These are phyloP conservation scores for Diutina rugosa DNA, from an alignment of 1,139 yeast species.

Conservation along the genomic window DNA sequence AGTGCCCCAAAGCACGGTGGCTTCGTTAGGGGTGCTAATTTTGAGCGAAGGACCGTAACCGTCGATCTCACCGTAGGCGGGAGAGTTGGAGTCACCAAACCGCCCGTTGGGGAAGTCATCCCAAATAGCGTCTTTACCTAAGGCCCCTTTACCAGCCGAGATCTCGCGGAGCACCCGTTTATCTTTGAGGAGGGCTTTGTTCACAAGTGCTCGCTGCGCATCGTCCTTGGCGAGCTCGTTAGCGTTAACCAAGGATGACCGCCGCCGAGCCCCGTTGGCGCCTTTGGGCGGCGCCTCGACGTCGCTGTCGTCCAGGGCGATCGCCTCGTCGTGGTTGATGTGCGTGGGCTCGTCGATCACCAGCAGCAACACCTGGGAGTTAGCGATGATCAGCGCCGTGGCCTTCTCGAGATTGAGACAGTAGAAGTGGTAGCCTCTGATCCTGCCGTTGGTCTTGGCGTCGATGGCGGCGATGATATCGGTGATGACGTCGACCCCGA, in stretches of 20 bases:
- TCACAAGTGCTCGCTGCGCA: constrained; percentile 13
- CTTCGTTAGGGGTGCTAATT: constrained; percentile 51
- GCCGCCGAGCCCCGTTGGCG: constrained; percentile 16
- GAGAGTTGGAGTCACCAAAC: constrained; percentile 94
- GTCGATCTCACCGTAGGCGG: constrained; percentile 95
- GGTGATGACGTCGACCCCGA: constrained; percentile 66
- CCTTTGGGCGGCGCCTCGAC: constrained; percentile 6
- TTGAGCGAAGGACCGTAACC: constrained; percentile 93
- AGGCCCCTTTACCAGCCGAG: constrained; percentile 71
- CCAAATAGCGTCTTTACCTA: constrained; percentile 94
- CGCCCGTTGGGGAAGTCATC: constrained; percentile 97
- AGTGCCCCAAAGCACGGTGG: constrained; percentile 70
- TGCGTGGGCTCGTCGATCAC: constrained; percentile 6
- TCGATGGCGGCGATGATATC: constrained; percentile 50
- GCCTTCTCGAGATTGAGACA: constrained; percentile 85
- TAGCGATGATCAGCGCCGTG: constrained; percentile 69
- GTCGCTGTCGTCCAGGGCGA: constrained; percentile 23
- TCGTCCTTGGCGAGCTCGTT: constrained; percentile 28
- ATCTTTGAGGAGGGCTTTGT: constrained; percentile 16
- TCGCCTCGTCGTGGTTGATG: constrained; percentile 16
- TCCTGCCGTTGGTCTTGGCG: constrained; percentile 36
- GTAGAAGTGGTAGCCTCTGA: constrained; percentile 81
- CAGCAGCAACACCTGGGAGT: constrained; percentile 34
- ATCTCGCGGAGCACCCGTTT: constrained; percentile 58
- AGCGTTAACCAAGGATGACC: constrained; percentile 32